Percentiles rank a stretch among this genome's conserved stretches.
These are phyloP conservation scores for Cryptosporidium bovis DNA, from an alignment of 169 alveolate species.

Conservation along the genomic window DNA sequence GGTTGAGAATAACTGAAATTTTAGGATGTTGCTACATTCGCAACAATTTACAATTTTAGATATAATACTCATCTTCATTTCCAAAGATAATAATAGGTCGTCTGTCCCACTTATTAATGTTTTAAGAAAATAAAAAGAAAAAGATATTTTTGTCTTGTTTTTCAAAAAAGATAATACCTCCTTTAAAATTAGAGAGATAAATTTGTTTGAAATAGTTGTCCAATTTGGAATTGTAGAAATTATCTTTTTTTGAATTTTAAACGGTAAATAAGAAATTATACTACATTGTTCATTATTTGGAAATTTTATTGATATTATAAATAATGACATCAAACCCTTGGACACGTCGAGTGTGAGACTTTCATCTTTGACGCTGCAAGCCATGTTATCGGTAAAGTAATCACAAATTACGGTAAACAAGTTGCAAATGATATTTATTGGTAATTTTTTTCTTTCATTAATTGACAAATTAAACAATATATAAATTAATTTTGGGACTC, in stretches of 20 bases:
- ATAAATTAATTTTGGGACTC: constrained; percentile 35
- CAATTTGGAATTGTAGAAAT: constrained; percentile 59
- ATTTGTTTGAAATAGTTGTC: constrained; percentile 39
- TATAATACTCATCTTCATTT: constrained; percentile 36
- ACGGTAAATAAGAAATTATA: constrained; percentile 15
- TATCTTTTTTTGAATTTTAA: constrained; percentile 7
- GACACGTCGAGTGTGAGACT: neutral
- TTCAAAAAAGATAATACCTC: constrained; percentile 9
- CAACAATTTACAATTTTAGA: constrained; percentile 10
- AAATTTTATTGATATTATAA: constrained; percentile 1
- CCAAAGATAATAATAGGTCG: constrained; percentile 23
- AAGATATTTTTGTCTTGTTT: constrained; percentile 10
- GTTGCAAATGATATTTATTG: constrained; percentile 31
- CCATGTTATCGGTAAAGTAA: constrained; percentile 5
- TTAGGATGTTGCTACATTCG: neutral
- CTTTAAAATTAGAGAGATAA: constrained; percentile 2
- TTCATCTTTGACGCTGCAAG: neutral
- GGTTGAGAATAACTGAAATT: constrained; percentile 10
- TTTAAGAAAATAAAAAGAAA: constrained; percentile 25
- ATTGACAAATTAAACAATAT: constrained; percentile 7
- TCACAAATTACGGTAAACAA: constrained; percentile 13
- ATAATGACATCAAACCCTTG: constrained; percentile 39
- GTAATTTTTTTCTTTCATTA: neutral
- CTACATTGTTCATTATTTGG: neutral
- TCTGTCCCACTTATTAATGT: neutral